Conservation (phyloP, 2,329 filamentous ascomycete species). For the Claviceps humidiphila region DNA sequence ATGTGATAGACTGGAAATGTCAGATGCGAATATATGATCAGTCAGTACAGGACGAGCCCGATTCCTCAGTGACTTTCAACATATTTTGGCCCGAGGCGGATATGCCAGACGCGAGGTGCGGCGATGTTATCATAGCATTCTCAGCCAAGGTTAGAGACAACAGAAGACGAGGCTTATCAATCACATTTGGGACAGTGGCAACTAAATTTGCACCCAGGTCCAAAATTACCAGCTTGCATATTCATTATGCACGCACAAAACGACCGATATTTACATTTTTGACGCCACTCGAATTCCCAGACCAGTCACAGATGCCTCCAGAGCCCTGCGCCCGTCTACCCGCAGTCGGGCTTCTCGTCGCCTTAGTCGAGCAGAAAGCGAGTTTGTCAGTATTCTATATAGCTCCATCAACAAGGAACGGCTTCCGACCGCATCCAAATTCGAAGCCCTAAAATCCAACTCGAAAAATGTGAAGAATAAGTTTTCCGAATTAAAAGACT, state of each 20-base stretch:
- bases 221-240: conserved; percentile 22
- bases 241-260: conserved; percentile 31
- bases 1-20: conserved; percentile 42
- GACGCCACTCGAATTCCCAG: conserved; percentile 16
- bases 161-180: not conserved
- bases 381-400: conserved; percentile 36
- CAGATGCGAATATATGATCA: conserved; percentile 47
- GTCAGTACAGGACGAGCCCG: conserved; percentile 31
- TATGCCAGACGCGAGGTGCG: conserved; percentile 33
- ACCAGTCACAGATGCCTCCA: conserved; percentile 23
- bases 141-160: conserved; percentile 33
- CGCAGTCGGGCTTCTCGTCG: conserved; percentile 10
- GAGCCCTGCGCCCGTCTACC: conserved; percentile 13
- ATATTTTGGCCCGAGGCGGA: conserved; percentile 43
- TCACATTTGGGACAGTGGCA: not conserved
- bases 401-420: conserved; percentile 28
- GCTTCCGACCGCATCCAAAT: conserved; percentile 31
- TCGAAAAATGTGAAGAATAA: conserved; percentile 39
- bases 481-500: conserved; percentile 51
- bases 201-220: conserved; percentile 18
- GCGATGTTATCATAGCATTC: conserved; percentile 32
- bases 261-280: conserved; percentile 34
- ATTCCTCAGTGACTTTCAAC: conserved; percentile 32
- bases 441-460: conserved; percentile 22
- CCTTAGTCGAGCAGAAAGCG: conserved; percentile 18